Percentiles rank a stretch among this genome's conserved stretches.
Evolutionary conservation across 2,329 filamentous ascomycete genomes (phyloP).

Genomic region (Pseudogymnoascus sp.): DNA sequence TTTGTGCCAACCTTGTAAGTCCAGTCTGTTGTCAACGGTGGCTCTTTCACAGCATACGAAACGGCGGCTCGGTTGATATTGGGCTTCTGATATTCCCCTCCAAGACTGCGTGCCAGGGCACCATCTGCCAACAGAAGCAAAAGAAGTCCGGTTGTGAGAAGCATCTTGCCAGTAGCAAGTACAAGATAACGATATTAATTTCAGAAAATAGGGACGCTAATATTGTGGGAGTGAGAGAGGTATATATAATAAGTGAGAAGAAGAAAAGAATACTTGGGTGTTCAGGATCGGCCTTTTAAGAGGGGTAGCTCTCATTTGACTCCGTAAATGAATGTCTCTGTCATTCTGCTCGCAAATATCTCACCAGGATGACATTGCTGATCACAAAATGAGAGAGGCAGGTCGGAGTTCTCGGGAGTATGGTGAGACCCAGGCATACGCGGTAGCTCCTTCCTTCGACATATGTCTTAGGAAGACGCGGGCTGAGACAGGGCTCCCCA

Average conservation of each 20-base stretch:
- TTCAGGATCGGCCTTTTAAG: background rate
- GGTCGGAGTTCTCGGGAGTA: background rate
- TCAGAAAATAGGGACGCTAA: background rate
- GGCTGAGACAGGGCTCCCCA: background rate
- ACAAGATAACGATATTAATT: background rate
- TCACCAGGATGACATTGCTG: background rate
- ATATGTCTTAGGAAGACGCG: background rate
- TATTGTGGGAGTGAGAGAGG: background rate
- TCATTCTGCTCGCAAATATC: background rate
- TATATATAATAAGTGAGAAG: background rate
- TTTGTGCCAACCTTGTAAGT: constrained; percentile 38
- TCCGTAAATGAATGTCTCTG: background rate
- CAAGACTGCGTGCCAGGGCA: background rate
- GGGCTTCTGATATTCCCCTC: background rate
- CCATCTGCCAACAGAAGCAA: background rate
- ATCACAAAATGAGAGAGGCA: background rate
- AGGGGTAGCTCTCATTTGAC: background rate
- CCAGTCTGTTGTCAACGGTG: constrained; percentile 38
- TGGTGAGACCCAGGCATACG: background rate
- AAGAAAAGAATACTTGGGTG: background rate
- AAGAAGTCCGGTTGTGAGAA: background rate
- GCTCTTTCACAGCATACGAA: constrained; percentile 32
- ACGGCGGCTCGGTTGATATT: constrained; percentile 13
- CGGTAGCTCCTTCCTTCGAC: background rate
- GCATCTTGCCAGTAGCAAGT: background rate